A percentile compares a stretch with the other conserved stretches of the same genome.
phyloP scores from a whole-genome alignment of 106 monocot species.

The Dendrobium chrysotoxum region DNA sequence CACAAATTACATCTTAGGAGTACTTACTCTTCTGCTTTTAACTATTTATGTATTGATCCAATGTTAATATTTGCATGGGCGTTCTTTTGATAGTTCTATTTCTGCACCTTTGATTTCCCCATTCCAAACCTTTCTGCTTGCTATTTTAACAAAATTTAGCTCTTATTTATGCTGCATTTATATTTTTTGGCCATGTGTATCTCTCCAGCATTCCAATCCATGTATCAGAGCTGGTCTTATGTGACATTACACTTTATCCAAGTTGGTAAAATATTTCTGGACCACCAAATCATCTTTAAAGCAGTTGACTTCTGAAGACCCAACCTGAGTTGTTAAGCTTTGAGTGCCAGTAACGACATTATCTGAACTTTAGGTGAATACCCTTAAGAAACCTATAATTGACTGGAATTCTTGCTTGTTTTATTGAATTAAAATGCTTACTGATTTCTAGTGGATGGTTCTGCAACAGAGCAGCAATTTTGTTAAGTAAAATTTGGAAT shows the following conservation, averaged over 20 bases:
- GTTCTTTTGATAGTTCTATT: no score
- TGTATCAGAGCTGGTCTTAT: neutral
- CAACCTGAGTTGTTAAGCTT: neutral
- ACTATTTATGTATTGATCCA: no score
- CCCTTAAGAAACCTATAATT: neutral
- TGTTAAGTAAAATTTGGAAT: neutral
- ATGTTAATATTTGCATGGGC: no score
- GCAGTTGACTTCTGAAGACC: neutral
- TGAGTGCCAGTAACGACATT: neutral
- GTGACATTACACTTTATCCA: neutral
- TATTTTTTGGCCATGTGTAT: neutral
- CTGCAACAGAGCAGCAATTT: neutral
- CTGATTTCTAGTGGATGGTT: neutral
- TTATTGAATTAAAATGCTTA: neutral
- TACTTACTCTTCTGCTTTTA: no score
- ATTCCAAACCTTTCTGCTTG: no score
- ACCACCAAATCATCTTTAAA: neutral
- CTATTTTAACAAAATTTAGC: no score
- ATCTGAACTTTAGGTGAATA: neutral
- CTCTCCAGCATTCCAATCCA: neutral
- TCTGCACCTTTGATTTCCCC: no score
- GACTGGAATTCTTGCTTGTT: neutral
- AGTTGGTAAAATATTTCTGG: neutral
- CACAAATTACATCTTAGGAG: no score
- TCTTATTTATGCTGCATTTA: neutral